phyloP scores from a whole-genome alignment of 495 filamentous ascomycete species.

The Hamigera avellanea region DNA sequence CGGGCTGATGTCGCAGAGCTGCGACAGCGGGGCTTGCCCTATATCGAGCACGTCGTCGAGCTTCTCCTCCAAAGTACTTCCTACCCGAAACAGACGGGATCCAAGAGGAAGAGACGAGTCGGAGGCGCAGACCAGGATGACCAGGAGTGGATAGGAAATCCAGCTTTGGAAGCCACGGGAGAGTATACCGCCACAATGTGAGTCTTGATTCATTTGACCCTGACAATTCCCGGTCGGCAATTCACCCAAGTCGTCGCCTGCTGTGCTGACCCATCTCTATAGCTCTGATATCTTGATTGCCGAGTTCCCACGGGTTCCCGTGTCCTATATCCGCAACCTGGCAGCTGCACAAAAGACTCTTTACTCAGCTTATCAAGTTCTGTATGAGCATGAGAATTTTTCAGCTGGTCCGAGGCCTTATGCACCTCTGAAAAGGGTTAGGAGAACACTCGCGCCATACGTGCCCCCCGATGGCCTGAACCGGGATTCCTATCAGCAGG shows the following conservation, averaged over 20 bases:
- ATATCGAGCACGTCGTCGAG: slow-evolving; percentile 21
- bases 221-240: no score
- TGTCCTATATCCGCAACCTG: slow-evolving; percentile 5
- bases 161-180: slow-evolving; percentile 4
- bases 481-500: slow-evolving; percentile 10
- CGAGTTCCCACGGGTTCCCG: slow-evolving; percentile 8
- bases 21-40: slow-evolving; percentile 5
- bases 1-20: neutral
- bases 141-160: slow-evolving; percentile 23
- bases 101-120: slow-evolving; percentile 29
- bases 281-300: slow-evolving; percentile 3
- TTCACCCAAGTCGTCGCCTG: no score
- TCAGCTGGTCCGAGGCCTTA: neutral
- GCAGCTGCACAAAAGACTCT: slow-evolving; percentile 6
- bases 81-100: slow-evolving; percentile 39
- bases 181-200: no score
- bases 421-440: slow-evolving; percentile 1
- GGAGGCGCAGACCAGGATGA: slow-evolving; percentile 24
- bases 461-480: neutral
- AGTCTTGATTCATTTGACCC: no score
- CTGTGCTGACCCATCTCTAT: no score
- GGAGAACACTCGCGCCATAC: neutral
- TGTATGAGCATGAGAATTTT: slow-evolving; percentile 4
- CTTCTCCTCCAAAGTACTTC: slow-evolving; percentile 27
- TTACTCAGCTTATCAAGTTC: slow-evolving; percentile 7